Evolutionary conservation across 2,329 filamentous ascomycete species (phyloP), one percentile per base, ranked within the genome.

Genomic region (Exophiala oligosperma): DNA sequence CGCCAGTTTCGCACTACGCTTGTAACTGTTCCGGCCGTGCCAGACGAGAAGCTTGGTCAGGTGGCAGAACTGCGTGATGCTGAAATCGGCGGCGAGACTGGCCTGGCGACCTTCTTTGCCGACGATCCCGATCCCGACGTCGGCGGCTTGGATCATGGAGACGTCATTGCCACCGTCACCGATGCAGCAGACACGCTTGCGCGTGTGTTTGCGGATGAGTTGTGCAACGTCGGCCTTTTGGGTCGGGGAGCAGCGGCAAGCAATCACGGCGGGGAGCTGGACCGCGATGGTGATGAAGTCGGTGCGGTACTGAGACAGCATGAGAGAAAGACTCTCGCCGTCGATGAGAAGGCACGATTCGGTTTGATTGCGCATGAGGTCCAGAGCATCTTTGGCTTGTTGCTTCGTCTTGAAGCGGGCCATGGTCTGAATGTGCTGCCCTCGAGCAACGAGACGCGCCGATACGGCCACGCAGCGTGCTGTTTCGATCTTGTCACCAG

Each of bases 141-240:
- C 94, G 0, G 95, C 94, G 6, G 94, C 93, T 78, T 97, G 94
- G 66, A 99, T 99, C 94, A 99, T 99, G 66, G 89, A 93, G 4
- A 99, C 94, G 72, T 99, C 95, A 75, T 99, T 99, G 67, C 95
- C 94, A 65, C 94, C 94, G 70, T 99, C 94, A 38, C 94, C 94
- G 66, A 99, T 99, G 71, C 94, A 97, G 76, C 92, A 96, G 14
- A 97, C 90, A 12, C 95, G 89, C 75, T 97, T 97, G 74, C 91
- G 92, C 21, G 94, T 99, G 74, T 91, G 88, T 51, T 89, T 84
- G 61, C 92, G 91, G 76, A 99, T 99, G 49, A 97, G 83, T 65
- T 84, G 86, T 8, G 95, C 94, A 40, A 99, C 83, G 68, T 97
- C 93, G 43, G 94, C 95, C 74, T 99, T 99, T 70, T 99, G 94